Percentiles rank a stretch among this genome's conserved stretches.
These are phyloP conservation scores for Alternaria tenuissima DNA, from an alignment of 2,329 filamentous ascomycete genomes.

Conservation along the genomic window DNA sequence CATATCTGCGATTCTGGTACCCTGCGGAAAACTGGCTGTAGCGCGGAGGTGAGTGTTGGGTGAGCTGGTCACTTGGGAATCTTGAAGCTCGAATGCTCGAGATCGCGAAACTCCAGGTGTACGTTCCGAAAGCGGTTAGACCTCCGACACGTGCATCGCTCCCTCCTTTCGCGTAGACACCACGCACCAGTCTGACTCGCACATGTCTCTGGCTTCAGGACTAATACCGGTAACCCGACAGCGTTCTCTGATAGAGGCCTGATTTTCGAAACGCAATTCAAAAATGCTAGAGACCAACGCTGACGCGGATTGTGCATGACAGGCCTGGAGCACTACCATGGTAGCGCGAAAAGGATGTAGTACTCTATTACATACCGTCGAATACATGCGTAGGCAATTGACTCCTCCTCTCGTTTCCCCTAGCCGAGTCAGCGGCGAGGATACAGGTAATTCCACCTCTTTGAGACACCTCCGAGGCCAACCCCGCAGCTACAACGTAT, in stretches of 20 bases:
- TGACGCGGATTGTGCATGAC: not conserved
- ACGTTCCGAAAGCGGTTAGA: conserved; percentile 34
- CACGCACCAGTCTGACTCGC: not conserved
- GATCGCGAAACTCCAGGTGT: conserved; percentile 34
- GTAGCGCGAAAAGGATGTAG: not conserved
- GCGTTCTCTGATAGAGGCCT: not conserved
- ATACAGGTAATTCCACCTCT: not conserved
- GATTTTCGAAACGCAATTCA: not conserved
- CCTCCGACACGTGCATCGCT: conserved; percentile 26
- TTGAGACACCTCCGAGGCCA: not conserved
- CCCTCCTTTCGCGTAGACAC: conserved; percentile 12
- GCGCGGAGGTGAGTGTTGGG: conserved; percentile 30
- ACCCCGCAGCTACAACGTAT: conserved; percentile 20
- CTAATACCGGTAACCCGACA: not conserved
- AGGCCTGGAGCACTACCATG: not conserved
- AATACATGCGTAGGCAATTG: not conserved
- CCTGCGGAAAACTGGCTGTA: conserved; percentile 31
- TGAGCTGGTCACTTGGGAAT: conserved; percentile 31
- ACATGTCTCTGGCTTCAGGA: not conserved
- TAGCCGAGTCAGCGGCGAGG: conserved; percentile 10
- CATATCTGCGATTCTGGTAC: conserved; percentile 34
- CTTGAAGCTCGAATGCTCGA: conserved; percentile 34
- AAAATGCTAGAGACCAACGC: no score
- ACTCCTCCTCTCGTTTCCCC: not conserved
- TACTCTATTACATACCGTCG: not conserved